Percentiles rank a stretch among this genome's conserved stretches.
These are phyloP conservation scores for Eutypa lata DNA, from an alignment of 2,329 filamentous ascomycete species.

Conservation along the genomic window DNA sequence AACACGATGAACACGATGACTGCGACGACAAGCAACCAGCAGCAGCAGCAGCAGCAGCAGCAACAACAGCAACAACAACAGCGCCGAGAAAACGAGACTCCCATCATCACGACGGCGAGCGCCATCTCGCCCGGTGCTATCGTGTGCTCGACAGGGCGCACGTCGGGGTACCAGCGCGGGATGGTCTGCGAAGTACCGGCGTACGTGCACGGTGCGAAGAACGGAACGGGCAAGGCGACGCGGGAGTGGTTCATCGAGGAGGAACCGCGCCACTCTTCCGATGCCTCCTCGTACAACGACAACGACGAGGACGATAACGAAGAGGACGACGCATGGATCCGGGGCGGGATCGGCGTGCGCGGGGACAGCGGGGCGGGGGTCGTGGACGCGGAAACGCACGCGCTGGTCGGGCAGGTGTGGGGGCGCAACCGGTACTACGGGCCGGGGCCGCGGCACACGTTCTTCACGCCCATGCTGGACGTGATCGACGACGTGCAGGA, in stretches of 20 bases:
- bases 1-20: no score
- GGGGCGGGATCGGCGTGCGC: conserved; percentile 41
- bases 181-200: conserved; percentile 42
- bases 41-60: no score
- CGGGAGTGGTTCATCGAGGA: conserved; percentile 46
- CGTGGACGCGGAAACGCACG: conserved; percentile 36
- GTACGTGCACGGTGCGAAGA: conserved; percentile 35
- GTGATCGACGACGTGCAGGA: conserved; percentile 46
- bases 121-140: conserved; percentile 31
- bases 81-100: conserved; percentile 30
- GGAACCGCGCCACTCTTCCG: no score
- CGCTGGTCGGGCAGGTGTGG: conserved; percentile 42
- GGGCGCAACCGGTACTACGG: conserved; percentile 42
- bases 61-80: no score
- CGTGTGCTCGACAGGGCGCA: conserved; percentile 40
- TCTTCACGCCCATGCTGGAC: conserved; percentile 42
- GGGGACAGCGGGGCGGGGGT: conserved; percentile 44
- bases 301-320: conserved; percentile 21
- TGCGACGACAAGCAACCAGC: no score
- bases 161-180: conserved; percentile 40
- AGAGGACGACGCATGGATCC: conserved; percentile 41
- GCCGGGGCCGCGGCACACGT: conserved; percentile 37
- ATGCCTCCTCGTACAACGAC: no score
- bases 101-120: conserved; percentile 31
- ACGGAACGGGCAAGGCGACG: conserved; percentile 39